These are phyloP conservation scores for Zizania latifolia DNA, from an alignment of 176 grass and related monocot species.

Conservation along the genomic window DNA sequence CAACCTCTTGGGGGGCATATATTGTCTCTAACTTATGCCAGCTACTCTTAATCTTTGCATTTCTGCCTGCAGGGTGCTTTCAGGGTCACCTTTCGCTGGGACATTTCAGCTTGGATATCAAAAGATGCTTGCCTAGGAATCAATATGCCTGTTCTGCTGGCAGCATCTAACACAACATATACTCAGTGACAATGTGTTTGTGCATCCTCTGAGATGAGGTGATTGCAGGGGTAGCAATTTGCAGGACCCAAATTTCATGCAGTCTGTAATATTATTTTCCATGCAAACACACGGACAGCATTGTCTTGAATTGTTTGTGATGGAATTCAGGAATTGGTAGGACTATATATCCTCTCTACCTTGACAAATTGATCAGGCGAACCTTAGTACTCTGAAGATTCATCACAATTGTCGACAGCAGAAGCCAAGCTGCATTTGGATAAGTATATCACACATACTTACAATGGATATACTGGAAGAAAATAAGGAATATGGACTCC, in stretches of 20 bases:
- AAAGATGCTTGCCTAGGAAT: background rate
- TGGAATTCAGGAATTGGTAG: too few species aligned
- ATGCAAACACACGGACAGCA: too few species aligned
- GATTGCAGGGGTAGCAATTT: background rate
- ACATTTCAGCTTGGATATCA: background rate
- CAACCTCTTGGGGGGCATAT: background rate
- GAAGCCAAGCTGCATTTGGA: too few species aligned
- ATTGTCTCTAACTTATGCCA: background rate
- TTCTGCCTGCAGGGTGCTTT: background rate
- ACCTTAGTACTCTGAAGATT: too few species aligned
- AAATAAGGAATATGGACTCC: too few species aligned
- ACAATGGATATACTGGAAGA: too few species aligned
- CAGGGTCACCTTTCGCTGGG: background rate
- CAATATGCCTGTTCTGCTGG: background rate
- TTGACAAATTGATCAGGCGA: too few species aligned
- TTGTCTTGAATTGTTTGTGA: too few species aligned
- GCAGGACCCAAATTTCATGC: background rate
- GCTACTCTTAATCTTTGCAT: background rate
- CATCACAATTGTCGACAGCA: too few species aligned
- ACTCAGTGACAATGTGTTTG: background rate
- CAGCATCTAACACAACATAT: background rate
- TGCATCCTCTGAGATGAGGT: background rate
- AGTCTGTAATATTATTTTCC: too few species aligned
- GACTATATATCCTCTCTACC: too few species aligned
- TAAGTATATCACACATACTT: too few species aligned